Evolutionary conservation across 2,329 filamentous ascomycete genomes (phyloP), one percentile per base, ranked within the genome.

Genomic region (Coniella vitis): DNA sequence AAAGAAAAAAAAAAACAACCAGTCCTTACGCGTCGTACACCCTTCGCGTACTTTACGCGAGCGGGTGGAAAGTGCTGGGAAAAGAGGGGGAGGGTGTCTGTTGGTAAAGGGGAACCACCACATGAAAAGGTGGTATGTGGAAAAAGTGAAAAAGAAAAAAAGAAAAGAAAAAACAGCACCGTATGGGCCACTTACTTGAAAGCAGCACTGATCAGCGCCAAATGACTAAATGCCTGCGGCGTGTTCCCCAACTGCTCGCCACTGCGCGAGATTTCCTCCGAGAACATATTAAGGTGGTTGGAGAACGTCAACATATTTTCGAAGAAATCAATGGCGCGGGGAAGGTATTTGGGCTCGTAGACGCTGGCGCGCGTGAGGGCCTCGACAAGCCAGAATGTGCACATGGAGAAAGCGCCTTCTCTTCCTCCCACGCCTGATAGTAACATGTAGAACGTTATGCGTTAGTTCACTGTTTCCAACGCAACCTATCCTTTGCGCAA

Each of bases 371-470:
- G 75, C 25, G 84, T 87, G 66, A 90, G 75, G 20, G 86, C 84
- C 65, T 90, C 86, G 12, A 90, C 84, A 0, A 89, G 77, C 86
- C 86, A 90, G 63, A 90, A 90, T 0, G 85, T 90, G 60, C 85
- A 88, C 84, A 90, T 89, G 59, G 77, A 82, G 61, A 90, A 90
- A 17, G 85, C 84, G 19, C 86, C 86, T 65, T 90, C 86, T 45
- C 76, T 73, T 16, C 86, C 86, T 34, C 84, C 84, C 8, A 90
- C 83, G 25, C 84, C 83, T 85, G 55, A n/a, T n/a, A n/a, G n/a
- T n/a, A n/a, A n/a, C n/a, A n/a, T n/a, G n/a, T n/a, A n/a, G n/a
- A n/a, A n/a, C n/a, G n/a, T n/a, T n/a, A n/a, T n/a, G n/a, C n/a
- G n/a, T n/a, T n/a, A n/a, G n/a, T n/a, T n/a, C n/a, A n/a, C n/a